These are phyloP conservation scores for Ceratobasidium sp. DNA, from an alignment of 1,284 basidiomycete genomes.

Conservation along the genomic window DNA sequence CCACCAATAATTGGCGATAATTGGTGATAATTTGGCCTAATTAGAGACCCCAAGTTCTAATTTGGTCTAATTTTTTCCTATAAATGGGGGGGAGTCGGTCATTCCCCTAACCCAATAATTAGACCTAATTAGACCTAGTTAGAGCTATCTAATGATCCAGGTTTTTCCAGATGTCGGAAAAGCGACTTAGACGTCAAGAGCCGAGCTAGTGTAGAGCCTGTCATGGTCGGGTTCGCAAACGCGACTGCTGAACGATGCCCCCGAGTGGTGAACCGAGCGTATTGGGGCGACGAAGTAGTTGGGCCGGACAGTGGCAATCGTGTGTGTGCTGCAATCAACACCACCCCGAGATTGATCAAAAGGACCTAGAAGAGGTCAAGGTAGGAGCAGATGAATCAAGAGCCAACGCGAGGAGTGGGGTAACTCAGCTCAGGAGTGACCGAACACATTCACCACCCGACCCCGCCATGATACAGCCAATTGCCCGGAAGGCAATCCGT, in stretches of 20 bases:
- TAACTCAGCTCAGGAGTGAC: background rate
- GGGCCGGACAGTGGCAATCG: background rate
- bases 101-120: too few species aligned
- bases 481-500: background rate
- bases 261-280: background rate
- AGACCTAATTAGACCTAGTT: too few species aligned
- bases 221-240: background rate
- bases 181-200: background rate
- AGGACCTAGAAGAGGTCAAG: background rate
- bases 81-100: too few species aligned
- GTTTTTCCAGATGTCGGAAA: too few species aligned
- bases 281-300: background rate
- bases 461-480: background rate
- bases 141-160: too few species aligned
- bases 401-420: background rate
- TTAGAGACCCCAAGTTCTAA: too few species aligned
- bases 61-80: too few species aligned
- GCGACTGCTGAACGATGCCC: background rate
- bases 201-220: background rate
- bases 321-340: constrained; percentile 7
- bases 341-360: background rate
- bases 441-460: background rate
- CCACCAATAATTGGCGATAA: too few species aligned
- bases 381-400: background rate
- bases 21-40: too few species aligned